Percentiles rank a stretch among this genome's conserved stretches.
Conservation (phyloP, 164 flowering plant genomes). For the Nymphaea colorata region DNA sequence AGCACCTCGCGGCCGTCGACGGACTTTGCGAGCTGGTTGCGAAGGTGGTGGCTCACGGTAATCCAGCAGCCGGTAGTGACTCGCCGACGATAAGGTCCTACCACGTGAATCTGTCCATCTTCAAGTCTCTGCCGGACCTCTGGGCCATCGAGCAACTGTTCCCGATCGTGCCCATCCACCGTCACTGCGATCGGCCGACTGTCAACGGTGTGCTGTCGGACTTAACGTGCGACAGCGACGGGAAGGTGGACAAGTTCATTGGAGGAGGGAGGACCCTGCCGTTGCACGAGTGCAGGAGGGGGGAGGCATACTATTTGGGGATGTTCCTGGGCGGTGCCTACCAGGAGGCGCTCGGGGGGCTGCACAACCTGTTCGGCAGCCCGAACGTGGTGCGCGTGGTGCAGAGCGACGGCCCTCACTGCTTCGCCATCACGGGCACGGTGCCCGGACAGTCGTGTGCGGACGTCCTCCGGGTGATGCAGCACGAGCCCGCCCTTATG, state of each 20-base stretch:
- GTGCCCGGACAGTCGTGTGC: conserved; percentile 69
- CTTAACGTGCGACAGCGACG: conserved; percentile 97
- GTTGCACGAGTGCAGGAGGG: conserved; percentile 58
- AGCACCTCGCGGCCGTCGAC: conserved; percentile 79
- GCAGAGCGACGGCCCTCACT: conserved; percentile 82
- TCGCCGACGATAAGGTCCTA: conserved; percentile 50
- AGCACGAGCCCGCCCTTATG: conserved; percentile 98
- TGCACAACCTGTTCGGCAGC: conserved; percentile 95
- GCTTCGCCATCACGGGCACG: conserved; percentile 85
- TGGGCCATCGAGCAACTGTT: conserved; percentile 94
- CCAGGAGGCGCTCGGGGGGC: conserved; percentile 98
- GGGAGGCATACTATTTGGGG: conserved; percentile 64
- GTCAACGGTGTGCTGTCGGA: conserved; percentile 74
- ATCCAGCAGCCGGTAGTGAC: conserved; percentile 11
- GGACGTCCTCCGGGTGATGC: conserved; percentile 92
- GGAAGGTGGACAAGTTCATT: conserved; percentile 85
- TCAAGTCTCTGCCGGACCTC: conserved; percentile 90
- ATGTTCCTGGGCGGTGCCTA: conserved; percentile 99
- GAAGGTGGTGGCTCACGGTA: conserved; percentile 23
- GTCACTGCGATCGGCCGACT: conserved; percentile 58
- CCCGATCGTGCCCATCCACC: conserved; percentile 87
- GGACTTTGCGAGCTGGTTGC: conserved; percentile 53
- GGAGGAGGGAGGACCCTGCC: conserved; percentile 78
- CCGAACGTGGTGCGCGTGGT: conserved; percentile 88
- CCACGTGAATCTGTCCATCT: conserved; percentile 83